phyloP scores from a whole-genome alignment of 257 asterid genomes.

The Misopates orontium region DNA sequence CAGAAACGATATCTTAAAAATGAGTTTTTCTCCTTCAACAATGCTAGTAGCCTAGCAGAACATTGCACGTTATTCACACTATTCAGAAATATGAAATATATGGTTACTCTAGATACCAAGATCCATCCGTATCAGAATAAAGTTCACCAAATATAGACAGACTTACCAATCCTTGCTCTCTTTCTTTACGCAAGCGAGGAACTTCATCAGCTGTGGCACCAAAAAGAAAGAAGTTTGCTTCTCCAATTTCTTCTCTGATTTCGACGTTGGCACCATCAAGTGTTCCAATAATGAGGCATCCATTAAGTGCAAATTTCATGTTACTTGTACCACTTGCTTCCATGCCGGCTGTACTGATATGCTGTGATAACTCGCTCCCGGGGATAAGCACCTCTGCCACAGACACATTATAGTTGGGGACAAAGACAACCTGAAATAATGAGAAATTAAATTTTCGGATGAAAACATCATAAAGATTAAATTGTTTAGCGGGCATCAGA shows the following conservation, averaged over 20 bases:
- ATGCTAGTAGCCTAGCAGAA: constrained; percentile 12
- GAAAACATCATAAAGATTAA: background rate
- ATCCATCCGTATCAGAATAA: background rate
- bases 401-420: constrained; percentile 96
- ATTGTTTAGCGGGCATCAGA: constrained; percentile 12
- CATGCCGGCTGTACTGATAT: constrained; percentile 99
- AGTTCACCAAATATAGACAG: constrained; percentile 14
- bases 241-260: constrained; percentile 96
- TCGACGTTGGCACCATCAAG: constrained; percentile 98
- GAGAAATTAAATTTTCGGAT: background rate
- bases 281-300: constrained; percentile 96
- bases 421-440: constrained; percentile 72
- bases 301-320: constrained; percentile 97
- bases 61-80: background rate
- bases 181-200: constrained; percentile 81
- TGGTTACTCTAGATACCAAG: constrained; percentile 2
- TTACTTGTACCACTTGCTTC: constrained; percentile 99
- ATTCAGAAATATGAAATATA: constrained; percentile 7
- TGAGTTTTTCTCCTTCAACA: background rate
- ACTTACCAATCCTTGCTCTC: constrained; percentile 85
- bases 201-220: constrained; percentile 95
- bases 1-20: constrained; percentile 8
- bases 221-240: constrained; percentile 84
- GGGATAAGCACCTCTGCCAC: constrained; percentile 99
- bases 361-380: constrained; percentile 98